Evolutionary conservation across 371 early-diverging fungal genomes (phyloP).

Genomic region (Dentiscutata heterogama): DNA sequence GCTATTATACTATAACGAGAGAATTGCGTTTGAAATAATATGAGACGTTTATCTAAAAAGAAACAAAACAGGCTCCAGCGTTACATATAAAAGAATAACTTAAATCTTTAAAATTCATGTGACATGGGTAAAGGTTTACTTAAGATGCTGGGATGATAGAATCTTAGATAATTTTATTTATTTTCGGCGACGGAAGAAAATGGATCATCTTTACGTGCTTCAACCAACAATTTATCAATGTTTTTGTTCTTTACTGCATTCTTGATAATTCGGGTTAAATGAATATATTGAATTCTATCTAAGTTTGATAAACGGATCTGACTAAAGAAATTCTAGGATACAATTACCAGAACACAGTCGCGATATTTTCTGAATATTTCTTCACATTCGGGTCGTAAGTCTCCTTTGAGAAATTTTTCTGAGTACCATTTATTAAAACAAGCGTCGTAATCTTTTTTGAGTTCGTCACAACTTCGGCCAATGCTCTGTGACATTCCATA

Average conservation of each 20-base stretch:
- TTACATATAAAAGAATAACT: no score
- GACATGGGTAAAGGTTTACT: no score
- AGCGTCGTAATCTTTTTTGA: conserved; percentile 90
- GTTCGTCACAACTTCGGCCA: conserved; percentile 84
- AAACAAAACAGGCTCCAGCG: no score
- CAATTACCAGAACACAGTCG: conserved; percentile 82
- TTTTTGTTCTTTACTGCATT: conserved; percentile 81
- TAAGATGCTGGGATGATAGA: no score
- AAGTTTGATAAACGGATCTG: neutral
- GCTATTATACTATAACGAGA: no score
- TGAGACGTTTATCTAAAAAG: no score
- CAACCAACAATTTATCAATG: conserved; percentile 78
- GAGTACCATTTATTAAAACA: conserved; percentile 97
- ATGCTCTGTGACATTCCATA: conserved; percentile 62
- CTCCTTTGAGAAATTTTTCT: conserved; percentile 92
- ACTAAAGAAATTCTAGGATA: neutral
- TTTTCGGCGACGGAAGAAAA: conserved; percentile 48
- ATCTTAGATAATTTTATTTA: no score
- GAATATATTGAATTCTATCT: neutral
- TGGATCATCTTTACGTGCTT: conserved; percentile 81
- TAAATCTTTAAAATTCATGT: no score
- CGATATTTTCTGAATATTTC: conserved; percentile 87
- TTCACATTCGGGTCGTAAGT: conserved; percentile 82
- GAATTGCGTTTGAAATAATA: no score
- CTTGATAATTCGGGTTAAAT: conserved; percentile 52